Percentiles rank a stretch among this genome's conserved stretches.
phyloP scores from a whole-genome alignment of 2,329 filamentous ascomycete species.

The Diplodia intermedia region DNA sequence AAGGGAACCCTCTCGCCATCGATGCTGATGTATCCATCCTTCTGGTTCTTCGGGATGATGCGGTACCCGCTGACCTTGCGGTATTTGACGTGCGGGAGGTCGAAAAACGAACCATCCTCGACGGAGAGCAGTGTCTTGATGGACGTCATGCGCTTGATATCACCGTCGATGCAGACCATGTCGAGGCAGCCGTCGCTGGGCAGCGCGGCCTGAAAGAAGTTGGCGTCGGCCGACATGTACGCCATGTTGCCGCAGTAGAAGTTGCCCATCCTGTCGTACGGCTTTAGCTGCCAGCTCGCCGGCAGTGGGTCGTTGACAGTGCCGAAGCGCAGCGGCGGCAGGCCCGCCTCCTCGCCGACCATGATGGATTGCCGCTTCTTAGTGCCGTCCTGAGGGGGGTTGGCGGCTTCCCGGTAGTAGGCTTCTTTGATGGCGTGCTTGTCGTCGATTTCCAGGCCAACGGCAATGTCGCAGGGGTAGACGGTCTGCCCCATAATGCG shows the following conservation, averaged over 20 bases:
- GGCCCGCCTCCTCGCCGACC: constrained; percentile 44
- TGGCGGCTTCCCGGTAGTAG: constrained; percentile 59
- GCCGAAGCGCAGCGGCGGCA: constrained; percentile 80
- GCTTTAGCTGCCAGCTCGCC: constrained; percentile 74
- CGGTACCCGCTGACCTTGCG: constrained; percentile 88
- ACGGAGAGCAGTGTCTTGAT: constrained; percentile 74
- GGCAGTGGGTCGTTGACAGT: constrained; percentile 80
- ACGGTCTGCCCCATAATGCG: constrained; percentile 76
- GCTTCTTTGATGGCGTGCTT: constrained; percentile 77
- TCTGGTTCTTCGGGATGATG: constrained; percentile 74
- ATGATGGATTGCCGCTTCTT: constrained; percentile 37
- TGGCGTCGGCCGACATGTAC: constrained; percentile 84
- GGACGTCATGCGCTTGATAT: constrained; percentile 70
- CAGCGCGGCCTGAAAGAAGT: constrained; percentile 85
- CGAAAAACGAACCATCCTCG: constrained; percentile 77
- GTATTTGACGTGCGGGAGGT: constrained; percentile 78
- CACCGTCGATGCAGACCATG: constrained; percentile 79
- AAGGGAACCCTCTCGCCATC: constrained; percentile 90
- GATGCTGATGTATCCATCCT: constrained; percentile 87
- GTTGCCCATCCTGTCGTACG: constrained; percentile 81
- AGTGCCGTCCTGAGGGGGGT: constrained; percentile 36
- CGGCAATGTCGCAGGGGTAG: constrained; percentile 87
- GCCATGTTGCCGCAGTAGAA: constrained; percentile 97
- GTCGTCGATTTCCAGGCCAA: constrained; percentile 80
- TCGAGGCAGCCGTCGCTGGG: constrained; percentile 88